phyloP scores from a whole-genome alignment of 257 asterid species.

The Verbascum thapsus region DNA sequence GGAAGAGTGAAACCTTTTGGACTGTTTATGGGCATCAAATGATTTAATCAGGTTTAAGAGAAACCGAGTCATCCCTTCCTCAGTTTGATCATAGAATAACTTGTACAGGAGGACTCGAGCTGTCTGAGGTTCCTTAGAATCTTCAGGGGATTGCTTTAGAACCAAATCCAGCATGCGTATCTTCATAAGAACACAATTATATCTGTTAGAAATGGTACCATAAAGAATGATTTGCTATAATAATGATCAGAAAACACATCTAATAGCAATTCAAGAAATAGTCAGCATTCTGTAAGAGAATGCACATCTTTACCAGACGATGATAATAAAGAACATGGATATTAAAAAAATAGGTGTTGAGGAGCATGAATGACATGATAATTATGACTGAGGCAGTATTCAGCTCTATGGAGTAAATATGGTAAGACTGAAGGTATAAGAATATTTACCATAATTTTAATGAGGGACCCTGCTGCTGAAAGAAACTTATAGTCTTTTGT shows the following conservation, averaged over 20 bases:
- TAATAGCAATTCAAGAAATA: slow-evolving; percentile 10
- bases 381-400: background rate
- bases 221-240: slow-evolving; percentile 25
- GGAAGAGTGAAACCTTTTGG: slow-evolving; percentile 64
- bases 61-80: slow-evolving; percentile 90
- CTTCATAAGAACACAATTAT: slow-evolving; percentile 51
- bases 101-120: slow-evolving; percentile 93
- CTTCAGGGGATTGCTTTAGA: slow-evolving; percentile 74
- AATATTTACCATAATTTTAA: slow-evolving; percentile 78
- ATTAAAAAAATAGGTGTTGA: slow-evolving; percentile 13
- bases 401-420: slow-evolving; percentile 20
- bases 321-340: background rate
- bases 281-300: slow-evolving; percentile 14
- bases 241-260: background rate
- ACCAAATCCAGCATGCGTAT: slow-evolving; percentile 90
- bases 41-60: slow-evolving; percentile 84
- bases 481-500: slow-evolving; percentile 77
- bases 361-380: background rate
- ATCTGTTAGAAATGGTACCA: slow-evolving; percentile 37
- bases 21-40: slow-evolving; percentile 81
- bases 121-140: slow-evolving; percentile 85
- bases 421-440: slow-evolving; percentile 24
- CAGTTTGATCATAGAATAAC: slow-evolving; percentile 97
- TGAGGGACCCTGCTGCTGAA: slow-evolving; percentile 89
- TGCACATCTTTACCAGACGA: slow-evolving; percentile 21